These are phyloP conservation scores for Hypomontagnella submonticulosa DNA, from an alignment of 495 filamentous ascomycete species.

Conservation along the genomic window DNA sequence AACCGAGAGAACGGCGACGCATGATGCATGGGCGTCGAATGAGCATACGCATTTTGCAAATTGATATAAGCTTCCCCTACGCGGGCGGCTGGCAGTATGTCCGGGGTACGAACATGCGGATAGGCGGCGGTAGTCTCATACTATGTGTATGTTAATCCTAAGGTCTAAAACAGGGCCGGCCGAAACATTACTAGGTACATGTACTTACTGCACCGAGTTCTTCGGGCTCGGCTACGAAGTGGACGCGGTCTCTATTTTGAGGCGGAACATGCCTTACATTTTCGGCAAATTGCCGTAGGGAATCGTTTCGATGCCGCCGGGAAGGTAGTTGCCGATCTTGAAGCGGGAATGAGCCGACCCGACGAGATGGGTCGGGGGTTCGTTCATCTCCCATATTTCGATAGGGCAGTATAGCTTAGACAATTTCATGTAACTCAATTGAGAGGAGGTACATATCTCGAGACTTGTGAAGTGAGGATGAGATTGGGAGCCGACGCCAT, in stretches of 20 bases:
- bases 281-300: conserved; percentile 17
- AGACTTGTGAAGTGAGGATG: neutral
- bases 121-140: conserved; percentile 7
- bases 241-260: conserved; percentile 13
- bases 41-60: conserved; percentile 9
- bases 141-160: conserved; percentile 14
- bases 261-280: conserved; percentile 17
- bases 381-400: conserved; percentile 26
- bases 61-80: neutral
- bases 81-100: neutral
- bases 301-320: conserved; percentile 7
- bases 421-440: no score
- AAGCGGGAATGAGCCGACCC: conserved; percentile 9
- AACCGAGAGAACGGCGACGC: conserved; percentile 5
- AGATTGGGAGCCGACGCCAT: no score
- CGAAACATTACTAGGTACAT: neutral
- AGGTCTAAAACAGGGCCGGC: neutral
- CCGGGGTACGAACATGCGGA: neutral
- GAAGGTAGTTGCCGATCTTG: conserved; percentile 13
- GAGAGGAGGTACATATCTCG: neutral
- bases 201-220: conserved; percentile 20
- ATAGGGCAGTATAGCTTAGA: neutral
- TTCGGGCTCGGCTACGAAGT: conserved; percentile 25
- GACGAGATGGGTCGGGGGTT: conserved; percentile 6
- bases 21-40: neutral